A percentile compares a stretch with the other conserved stretches of the same genome.
phyloP scores from a whole-genome alignment of 2,329 filamentous ascomycete species.

The Hymenoscyphus infarciens region DNA sequence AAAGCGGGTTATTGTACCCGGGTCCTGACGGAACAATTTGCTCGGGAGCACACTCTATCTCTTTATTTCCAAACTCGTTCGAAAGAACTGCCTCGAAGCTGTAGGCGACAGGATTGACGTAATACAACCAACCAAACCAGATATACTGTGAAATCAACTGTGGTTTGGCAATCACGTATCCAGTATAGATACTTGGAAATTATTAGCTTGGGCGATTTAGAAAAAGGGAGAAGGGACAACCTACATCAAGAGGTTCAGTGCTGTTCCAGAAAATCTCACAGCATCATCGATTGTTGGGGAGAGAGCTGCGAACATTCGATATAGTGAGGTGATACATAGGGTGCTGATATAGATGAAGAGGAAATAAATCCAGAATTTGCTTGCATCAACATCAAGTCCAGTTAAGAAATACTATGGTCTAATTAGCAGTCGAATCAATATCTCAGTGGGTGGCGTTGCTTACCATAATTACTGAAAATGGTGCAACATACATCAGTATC shows the following conservation, averaged over 20 bases:
- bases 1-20: slow-evolving; percentile 46
- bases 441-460: slow-evolving; percentile 8
- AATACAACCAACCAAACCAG: slow-evolving; percentile 61
- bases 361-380: slow-evolving; percentile 64
- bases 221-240: slow-evolving; percentile 42
- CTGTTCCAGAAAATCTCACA: slow-evolving; percentile 57
- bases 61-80: slow-evolving; percentile 57
- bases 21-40: slow-evolving; percentile 59
- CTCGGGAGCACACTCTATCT: slow-evolving; percentile 53
- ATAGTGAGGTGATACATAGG: slow-evolving; percentile 59
- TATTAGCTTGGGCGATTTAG: neutral
- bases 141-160: slow-evolving; percentile 55
- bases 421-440: slow-evolving; percentile 35
- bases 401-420: slow-evolving; percentile 77
- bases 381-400: slow-evolving; percentile 52
- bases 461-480: slow-evolving; percentile 56
- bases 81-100: slow-evolving; percentile 60
- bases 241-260: slow-evolving; percentile 62
- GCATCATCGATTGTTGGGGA: slow-evolving; percentile 64
- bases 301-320: slow-evolving; percentile 64
- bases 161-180: slow-evolving; percentile 65
- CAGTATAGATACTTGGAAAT: slow-evolving; percentile 49
- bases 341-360: slow-evolving; percentile 62
- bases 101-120: slow-evolving; percentile 47
- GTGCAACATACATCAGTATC: slow-evolving; percentile 51